Percentiles rank a stretch among this genome's conserved stretches.
These are phyloP conservation scores for Cystofilobasidium ferigula DNA, from an alignment of 768 basidiomycete genomes.

Conservation along the genomic window DNA sequence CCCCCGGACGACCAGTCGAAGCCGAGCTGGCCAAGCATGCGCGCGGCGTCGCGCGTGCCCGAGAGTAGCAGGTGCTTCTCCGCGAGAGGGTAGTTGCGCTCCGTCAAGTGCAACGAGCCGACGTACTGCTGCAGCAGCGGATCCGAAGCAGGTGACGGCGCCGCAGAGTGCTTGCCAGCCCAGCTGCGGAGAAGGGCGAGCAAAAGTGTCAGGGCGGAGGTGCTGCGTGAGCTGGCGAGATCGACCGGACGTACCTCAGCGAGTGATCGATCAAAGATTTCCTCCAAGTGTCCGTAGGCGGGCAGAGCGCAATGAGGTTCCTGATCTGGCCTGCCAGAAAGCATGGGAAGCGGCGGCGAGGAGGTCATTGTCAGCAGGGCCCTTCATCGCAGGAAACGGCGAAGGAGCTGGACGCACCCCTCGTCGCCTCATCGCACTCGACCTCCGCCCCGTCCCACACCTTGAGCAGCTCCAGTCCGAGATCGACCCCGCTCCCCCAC, in stretches of 20 bases:
- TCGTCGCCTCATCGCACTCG: constrained; percentile 53
- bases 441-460: constrained; percentile 70
- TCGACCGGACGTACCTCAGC: constrained; percentile 59
- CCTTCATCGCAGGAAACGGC: background rate
- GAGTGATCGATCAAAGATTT: constrained; percentile 78
- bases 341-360: background rate
- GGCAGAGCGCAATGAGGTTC: constrained; percentile 79
- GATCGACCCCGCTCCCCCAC: constrained; percentile 79
- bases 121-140: constrained; percentile 77
- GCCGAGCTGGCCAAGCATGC: constrained; percentile 74
- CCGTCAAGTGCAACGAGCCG: constrained; percentile 62
- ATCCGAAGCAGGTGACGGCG: constrained; percentile 69
- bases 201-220: constrained; percentile 1
- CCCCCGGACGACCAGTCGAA: constrained; percentile 54
- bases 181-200: constrained; percentile 49
- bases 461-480: constrained; percentile 65
- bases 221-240: too few relatives aligned
- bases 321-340: constrained; percentile 59
- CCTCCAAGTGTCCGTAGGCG: constrained; percentile 70
- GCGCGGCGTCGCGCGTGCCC: constrained; percentile 79
- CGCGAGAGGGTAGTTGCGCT: constrained; percentile 61
- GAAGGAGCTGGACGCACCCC: constrained; percentile 48
- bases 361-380: background rate
- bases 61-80: constrained; percentile 74
- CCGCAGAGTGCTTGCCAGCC: constrained; percentile 62